Percentiles rank a stretch among this genome's conserved stretches.
Evolutionary conservation across 2,329 filamentous ascomycete species (phyloP).

Genomic region (Ophiosphaerella narmari): DNA sequence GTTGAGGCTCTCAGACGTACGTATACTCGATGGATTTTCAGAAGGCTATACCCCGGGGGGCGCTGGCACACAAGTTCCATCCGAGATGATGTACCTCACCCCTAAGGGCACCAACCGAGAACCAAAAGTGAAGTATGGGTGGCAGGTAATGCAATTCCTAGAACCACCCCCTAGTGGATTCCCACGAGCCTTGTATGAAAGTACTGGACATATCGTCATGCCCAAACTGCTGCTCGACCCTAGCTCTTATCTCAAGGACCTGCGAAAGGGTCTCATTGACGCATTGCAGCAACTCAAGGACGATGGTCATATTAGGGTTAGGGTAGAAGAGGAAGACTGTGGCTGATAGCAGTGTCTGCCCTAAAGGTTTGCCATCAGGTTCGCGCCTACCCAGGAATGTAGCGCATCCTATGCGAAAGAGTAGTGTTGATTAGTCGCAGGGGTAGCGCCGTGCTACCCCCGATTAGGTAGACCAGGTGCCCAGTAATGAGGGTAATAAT

Average conservation of each 20-base stretch:
- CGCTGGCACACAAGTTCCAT: slow-evolving; percentile 8
- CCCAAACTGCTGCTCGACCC: slow-evolving; percentile 6
- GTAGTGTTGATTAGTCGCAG: no score
- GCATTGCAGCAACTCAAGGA: neutral
- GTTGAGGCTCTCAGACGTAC: neutral
- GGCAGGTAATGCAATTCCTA: slow-evolving; percentile 1
- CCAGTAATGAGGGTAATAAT: no score
- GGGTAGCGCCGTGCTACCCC: no score
- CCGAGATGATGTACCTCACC: slow-evolving; percentile 10
- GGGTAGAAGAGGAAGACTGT: no score
- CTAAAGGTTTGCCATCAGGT: no score
- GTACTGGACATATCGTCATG: neutral
- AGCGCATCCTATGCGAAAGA: no score
- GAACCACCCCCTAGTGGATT: neutral
- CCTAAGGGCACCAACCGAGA: neutral
- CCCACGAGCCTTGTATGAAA: neutral
- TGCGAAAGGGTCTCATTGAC: neutral
- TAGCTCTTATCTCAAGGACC: neutral
- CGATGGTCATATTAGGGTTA: neutral
- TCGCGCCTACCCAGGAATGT: no score
- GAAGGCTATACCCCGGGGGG: neutral
- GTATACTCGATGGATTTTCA: slow-evolving; percentile 11
- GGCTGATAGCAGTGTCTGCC: no score
- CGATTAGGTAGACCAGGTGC: no score
- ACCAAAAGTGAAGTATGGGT: slow-evolving; percentile 1